These are phyloP conservation scores for Metschnikowia sp. DNA, from an alignment of 805 yeast species.

Conservation along the genomic window DNA sequence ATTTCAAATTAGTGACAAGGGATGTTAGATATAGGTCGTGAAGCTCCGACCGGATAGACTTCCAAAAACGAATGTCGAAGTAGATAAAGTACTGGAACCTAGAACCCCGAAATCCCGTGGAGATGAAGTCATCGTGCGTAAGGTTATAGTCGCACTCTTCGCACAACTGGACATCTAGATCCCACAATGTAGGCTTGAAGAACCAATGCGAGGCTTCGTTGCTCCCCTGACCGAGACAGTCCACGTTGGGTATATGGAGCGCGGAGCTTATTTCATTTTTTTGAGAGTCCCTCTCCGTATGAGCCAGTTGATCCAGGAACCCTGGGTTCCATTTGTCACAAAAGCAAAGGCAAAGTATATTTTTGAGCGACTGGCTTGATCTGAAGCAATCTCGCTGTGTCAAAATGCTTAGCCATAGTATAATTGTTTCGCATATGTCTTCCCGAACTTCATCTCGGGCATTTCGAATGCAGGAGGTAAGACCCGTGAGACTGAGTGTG, in stretches of 20 bases:
- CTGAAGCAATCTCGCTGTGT: constrained; percentile 52
- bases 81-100: constrained; percentile 58
- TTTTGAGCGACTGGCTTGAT: constrained; percentile 44
- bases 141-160: constrained; percentile 46
- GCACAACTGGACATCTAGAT: constrained; percentile 39
- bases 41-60: constrained; percentile 49
- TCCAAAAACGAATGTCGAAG: constrained; percentile 74
- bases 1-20: constrained; percentile 56
- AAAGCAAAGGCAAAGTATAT: constrained; percentile 54
- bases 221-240: constrained; percentile 4
- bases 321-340: constrained; percentile 64
- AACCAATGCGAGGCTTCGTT: constrained; percentile 34
- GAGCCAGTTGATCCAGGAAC: constrained; percentile 8
- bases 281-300: too few relatives aligned
- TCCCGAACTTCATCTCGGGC: constrained; percentile 72
- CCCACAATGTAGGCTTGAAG: constrained; percentile 44
- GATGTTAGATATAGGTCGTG: constrained; percentile 66
- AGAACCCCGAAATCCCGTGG: constrained; percentile 38
- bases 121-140: constrained; percentile 10
- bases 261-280: constrained; percentile 33
- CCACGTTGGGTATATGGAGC: constrained; percentile 37
- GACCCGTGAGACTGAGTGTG: constrained; percentile 59
- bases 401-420: constrained; percentile 62
- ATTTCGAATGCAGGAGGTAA: constrained; percentile 62
- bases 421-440: constrained; percentile 71